Percentiles rank a stretch among this genome's conserved stretches.
Evolutionary conservation across 108 stramenopile species (phyloP).

Genomic region (Schizochytrium sp.): DNA sequence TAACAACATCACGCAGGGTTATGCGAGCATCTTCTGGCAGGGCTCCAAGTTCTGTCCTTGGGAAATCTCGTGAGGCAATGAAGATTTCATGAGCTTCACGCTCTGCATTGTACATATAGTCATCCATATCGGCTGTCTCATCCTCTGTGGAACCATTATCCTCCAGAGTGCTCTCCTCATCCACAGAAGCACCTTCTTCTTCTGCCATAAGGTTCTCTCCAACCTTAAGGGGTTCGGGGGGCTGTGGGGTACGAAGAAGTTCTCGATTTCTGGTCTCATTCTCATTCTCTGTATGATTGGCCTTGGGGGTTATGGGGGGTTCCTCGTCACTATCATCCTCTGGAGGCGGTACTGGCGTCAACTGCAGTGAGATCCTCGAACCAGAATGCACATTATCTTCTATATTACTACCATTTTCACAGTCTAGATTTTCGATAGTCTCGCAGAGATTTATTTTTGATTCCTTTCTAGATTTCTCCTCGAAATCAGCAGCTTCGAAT

Average conservation of each 20-base stretch:
- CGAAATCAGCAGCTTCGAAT: too few relatives aligned
- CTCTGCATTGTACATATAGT: not conserved
- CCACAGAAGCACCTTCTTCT: not conserved
- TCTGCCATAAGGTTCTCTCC: not conserved
- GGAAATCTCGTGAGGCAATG: not conserved
- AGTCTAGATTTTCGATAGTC: too few relatives aligned
- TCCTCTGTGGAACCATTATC: conserved; percentile 8
- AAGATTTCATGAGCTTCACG: not conserved
- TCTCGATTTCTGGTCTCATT: not conserved
- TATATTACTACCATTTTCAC: too few relatives aligned
- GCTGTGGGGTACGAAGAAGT: not conserved
- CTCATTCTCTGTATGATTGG: not conserved
- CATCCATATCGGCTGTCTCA: not conserved
- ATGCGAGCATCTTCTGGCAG: too few relatives aligned
- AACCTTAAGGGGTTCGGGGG: not conserved
- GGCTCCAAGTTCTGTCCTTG: not conserved
- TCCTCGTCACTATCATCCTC: not conserved
- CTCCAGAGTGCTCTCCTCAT: conserved; percentile 26
- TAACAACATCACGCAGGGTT: too few relatives aligned
- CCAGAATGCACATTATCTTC: too few relatives aligned
- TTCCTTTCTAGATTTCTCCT: too few relatives aligned
- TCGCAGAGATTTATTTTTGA: too few relatives aligned
- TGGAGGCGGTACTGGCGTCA: not conserved
- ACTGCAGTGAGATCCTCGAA: too few relatives aligned
- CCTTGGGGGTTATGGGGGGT: not conserved